Base-by-base conservation (phyloP, 768 basidiomycete genomes). In the Asterophora parasitica region DNA sequence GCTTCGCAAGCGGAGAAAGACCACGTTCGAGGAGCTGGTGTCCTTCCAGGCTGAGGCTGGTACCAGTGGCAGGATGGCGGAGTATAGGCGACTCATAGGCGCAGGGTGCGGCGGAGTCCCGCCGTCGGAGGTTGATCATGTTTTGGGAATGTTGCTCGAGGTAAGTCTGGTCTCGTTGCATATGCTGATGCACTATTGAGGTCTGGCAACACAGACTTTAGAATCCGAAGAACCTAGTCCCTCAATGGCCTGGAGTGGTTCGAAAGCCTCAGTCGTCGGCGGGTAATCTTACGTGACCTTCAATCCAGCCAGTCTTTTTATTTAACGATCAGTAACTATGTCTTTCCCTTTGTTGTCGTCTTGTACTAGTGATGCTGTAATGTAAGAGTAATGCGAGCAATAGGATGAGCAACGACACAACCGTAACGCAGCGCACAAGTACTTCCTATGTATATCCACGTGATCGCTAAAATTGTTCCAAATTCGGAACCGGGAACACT, bases 71-170 rank as follows among this genome's bases (percentile, higher is more conserved):
- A 76, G 84, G 52, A 94, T 98, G 83, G 75, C 78, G 4, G 88
- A 94, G 55, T 99, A 97, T 64, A 73, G 93, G 56, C 75, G 85
- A 52, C 65, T 99, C 43, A 93, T 99, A 58, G 85, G 87, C 27
- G 84, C 91, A 12, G 93, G 91, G 0, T 95, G 91, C 68, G 92
- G 92, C 17, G 88, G 90, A 0, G 78, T 93, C 26, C 79, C 85
- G 2, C 81, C 87, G 1, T 73, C 81, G n/a, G 93, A 97, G 52
- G 88, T 97, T 31, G 94, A 97, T 58, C 79, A 80, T 50, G 84
- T 93, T 4, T 73, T 96, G 50, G 82, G 81, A 19, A 86, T 88
- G 75, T 68, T 98, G 34, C 74, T 93, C 13, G 91, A 95, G 79
- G 89, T 88, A 53, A 43, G 77, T 59, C 19, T 8, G 19, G 2